Evolutionary conservation across 2,329 filamentous ascomycete genomes (phyloP), one percentile per base, ranked within the genome.

Genomic region (Seiridium cupressi): DNA sequence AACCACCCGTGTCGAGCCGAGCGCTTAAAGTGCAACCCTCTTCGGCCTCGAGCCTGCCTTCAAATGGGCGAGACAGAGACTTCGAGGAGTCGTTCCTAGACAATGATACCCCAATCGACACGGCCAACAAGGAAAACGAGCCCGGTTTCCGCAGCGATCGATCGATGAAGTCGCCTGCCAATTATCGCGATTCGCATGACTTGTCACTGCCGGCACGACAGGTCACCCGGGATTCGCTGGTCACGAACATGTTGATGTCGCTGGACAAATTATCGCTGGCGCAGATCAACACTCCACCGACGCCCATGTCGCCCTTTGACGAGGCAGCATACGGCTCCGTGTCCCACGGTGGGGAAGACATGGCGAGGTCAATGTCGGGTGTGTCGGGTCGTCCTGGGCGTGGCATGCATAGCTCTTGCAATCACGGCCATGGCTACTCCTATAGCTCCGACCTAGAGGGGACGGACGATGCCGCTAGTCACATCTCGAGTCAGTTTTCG

Each of bases 191-290:
- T 76, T 92, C 90, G 54, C 93, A 97, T 80, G 93, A 97, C 74
- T 83, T 97, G 63, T 93, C 91, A 60, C 82, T 96, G 68, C 89
- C 89, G 55, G 86, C 90, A 54, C 83, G 88, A 62, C 86, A 91
- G 72, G 87, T 91, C 64, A 92, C 91, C 46, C 88, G 94, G 66
- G 92, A 96, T 71, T 97, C 93, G 42, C 88, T 99, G 66, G 92
- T 99, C 61, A 90, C 95, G 75, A 96, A 97, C 75, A 95, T 99
- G 89, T 87, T 98, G 62, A 82, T 95, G 65, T 97, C 93, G 46
- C 88, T 99, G 64, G 94, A 97, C 76, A 90, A 94, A 74, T 87
- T 94, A 71, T 89, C 86, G 46, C 81, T 85, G 66, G 80, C 75
- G 49, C 79, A 83, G 66, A 71, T 76, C 51, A 69, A 69, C 62